Evolutionary conservation across 169 alveolate species (phyloP), one percentile per base, ranked within the genome.

Genomic region (Perkinsus chesapeaki): DNA sequence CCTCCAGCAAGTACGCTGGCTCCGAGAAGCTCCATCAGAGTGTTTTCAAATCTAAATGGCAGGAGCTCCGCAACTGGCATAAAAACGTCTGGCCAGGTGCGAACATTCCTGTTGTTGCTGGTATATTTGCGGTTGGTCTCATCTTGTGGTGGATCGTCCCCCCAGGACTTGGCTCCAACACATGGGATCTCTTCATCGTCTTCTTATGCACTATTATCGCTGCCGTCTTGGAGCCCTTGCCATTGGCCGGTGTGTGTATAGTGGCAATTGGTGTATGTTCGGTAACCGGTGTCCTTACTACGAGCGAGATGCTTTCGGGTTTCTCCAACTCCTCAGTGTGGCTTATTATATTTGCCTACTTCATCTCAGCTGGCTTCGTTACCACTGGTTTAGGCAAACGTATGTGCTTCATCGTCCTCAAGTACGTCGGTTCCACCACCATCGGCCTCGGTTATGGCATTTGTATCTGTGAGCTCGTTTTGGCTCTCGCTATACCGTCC

Each of bases 371-470:
- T 39, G 92, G 72, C n/a, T 91, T 91, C 72, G 48, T 39, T 3
- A 39, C 47, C 72, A 91, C 92, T 27, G 92, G 92, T 31, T 38
- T 91, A 12, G 92, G 92, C 36, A 91, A 39, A 72, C 39, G 92
- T 39, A 23, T 37, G 72, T 91, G 92, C 60, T 91, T 37, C 92
- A 39, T 91, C 47, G 92, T 39, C 36, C 92, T 91, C 72, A 39
- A 31, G 92, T 27, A 39, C 38, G 47, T 91, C 38, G 92, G 92
- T 31, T 39, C 38, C 1, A 38, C 92, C 73, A 38, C 92, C 9
- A 39, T 91, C 7, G 92, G 92, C 72, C 72, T 91, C 34, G 92
- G 72, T n/a, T 91, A 91, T 91, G 92, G 72, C 16, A n/a, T 91
- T 31, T 27, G 72, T 27, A 27, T 91, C 36, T 39, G 72, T 39